Conservation (phyloP, 768 basidiomycete species). For the Rossbeevera mucosa region DNA sequence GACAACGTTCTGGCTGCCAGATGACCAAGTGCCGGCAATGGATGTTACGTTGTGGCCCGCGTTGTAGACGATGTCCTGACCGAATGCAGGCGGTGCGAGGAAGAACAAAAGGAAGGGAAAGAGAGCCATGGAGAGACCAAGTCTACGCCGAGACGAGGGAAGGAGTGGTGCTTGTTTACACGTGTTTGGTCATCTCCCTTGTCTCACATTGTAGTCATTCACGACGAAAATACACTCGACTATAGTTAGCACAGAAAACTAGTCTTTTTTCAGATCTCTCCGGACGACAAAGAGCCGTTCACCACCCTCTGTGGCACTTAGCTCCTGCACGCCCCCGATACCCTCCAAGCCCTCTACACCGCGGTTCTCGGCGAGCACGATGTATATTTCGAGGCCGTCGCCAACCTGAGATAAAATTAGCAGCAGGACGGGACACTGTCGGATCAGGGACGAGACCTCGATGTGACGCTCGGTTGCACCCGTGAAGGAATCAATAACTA, state of each 20-base stretch:
- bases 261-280: slow-evolving; percentile 84
- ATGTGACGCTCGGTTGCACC: slow-evolving; percentile 98
- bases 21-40: slow-evolving; percentile 81
- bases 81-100: slow-evolving; percentile 28
- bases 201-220: too few species aligned
- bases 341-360: slow-evolving; percentile 54
- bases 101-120: slow-evolving; percentile 23
- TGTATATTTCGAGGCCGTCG: slow-evolving; percentile 89
- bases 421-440: background rate
- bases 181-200: background rate
- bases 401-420: slow-evolving; percentile 60
- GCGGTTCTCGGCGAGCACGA: slow-evolving; percentile 72
- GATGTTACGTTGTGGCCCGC: slow-evolving; percentile 59
- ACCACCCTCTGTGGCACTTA: slow-evolving; percentile 55
- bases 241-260: slow-evolving; percentile 9
- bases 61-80: slow-evolving; percentile 41
- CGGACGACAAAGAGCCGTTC: slow-evolving; percentile 75
- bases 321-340: slow-evolving; percentile 56
- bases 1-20: slow-evolving; percentile 67
- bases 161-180: background rate
- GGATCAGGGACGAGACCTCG: slow-evolving; percentile 53
- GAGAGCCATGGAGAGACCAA: slow-evolving; percentile 10
- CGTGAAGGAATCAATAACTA: slow-evolving; percentile 96
- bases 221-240: background rate
- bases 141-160: background rate